phyloP scores from a whole-genome alignment of 2,329 filamentous ascomycete genomes.

The Pseudocercospora pini-densiflorae region DNA sequence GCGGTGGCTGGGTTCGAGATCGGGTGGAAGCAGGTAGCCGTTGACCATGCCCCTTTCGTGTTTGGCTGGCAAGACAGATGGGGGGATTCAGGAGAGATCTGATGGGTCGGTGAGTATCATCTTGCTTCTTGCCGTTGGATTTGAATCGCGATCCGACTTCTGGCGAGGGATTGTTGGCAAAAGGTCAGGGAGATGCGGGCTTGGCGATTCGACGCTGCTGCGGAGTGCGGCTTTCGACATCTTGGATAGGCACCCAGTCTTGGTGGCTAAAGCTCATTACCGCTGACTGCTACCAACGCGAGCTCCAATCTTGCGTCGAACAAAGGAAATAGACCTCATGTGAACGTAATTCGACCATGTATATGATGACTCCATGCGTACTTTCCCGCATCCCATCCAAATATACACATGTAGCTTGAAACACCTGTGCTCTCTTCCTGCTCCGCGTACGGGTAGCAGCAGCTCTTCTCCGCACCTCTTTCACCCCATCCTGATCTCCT shows the following conservation, averaged over 20 bases:
- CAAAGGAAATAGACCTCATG: not conserved
- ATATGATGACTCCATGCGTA: not conserved
- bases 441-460: slow-evolving; percentile 3
- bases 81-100: not conserved
- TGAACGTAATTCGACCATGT: not conserved
- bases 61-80: not conserved
- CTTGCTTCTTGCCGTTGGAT: not conserved
- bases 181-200: no score
- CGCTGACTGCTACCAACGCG: not conserved
- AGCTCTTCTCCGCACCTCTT: not conserved
- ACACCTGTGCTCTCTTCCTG: not conserved
- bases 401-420: slow-evolving; percentile 9
- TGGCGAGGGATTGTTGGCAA: no score
- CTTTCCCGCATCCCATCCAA: not conserved
- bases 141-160: no score
- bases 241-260: no score
- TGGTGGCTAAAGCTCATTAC: no score
- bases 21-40: not conserved
- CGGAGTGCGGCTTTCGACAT: no score
- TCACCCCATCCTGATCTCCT: not conserved
- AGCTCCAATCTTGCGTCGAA: not conserved
- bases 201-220: no score
- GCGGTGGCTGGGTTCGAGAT: not conserved
- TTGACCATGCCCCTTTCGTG: not conserved
- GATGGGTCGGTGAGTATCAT: not conserved